phyloP scores from a whole-genome alignment of 345 rosid species.

The Excoecaria agallocha region DNA sequence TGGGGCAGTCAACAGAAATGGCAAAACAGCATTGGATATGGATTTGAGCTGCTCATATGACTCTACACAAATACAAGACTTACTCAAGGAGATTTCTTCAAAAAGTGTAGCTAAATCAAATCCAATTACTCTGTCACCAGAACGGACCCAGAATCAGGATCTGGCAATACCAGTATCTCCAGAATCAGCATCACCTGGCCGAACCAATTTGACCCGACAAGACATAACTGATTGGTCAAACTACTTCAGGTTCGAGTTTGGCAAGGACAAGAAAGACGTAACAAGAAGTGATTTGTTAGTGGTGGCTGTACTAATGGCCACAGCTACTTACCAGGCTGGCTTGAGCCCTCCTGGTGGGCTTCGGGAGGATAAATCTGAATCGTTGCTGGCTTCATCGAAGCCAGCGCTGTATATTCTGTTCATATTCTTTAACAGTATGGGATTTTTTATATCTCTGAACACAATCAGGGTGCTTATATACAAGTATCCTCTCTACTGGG shows the following conservation, averaged over 20 bases:
- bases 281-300: conserved; percentile 32
- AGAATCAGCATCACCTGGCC: neutral
- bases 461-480: too few relatives aligned
- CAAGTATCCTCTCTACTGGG: too few relatives aligned
- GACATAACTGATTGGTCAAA: neutral
- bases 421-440: too few relatives aligned
- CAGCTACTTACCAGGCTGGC: conserved; percentile 31
- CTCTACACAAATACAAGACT: too few relatives aligned
- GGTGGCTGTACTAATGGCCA: conserved; percentile 31
- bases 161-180: neutral
- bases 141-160: neutral
- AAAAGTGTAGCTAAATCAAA: neutral
- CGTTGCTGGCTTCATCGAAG: neutral
- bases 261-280: neutral
- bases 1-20: neutral
- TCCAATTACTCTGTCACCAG: neutral
- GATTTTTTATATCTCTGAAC: too few relatives aligned
- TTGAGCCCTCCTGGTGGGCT: conserved; percentile 33
- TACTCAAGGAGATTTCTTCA: too few relatives aligned
- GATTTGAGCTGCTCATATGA: too few relatives aligned
- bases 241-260: neutral
- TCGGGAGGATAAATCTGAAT: conserved; percentile 1
- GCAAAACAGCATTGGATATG: neutral
- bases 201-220: neutral
- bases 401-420: too few relatives aligned